These are phyloP conservation scores for Dictyostelium intermedium DNA, from an alignment of 78 protist genomes.

Conservation along the genomic window DNA sequence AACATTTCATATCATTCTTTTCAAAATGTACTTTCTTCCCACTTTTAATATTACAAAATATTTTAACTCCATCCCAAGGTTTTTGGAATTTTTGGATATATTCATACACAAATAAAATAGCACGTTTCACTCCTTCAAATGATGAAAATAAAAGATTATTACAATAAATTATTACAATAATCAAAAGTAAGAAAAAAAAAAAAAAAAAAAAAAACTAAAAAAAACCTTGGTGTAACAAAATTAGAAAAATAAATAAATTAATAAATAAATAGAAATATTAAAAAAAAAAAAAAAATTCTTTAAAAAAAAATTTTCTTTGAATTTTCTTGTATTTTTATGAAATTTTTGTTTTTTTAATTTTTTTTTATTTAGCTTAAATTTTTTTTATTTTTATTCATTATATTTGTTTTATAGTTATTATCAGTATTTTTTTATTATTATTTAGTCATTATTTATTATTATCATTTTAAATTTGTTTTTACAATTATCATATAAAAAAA, in stretches of 20 bases:
- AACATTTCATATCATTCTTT: constrained; percentile 61
- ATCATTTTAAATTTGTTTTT: too few species aligned
- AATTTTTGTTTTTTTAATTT: too few species aligned
- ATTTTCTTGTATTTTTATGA: too few species aligned
- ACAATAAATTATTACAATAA: neutral
- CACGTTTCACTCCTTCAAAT: neutral
- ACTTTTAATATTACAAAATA: constrained; percentile 37
- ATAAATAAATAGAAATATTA: neutral
- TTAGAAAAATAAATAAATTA: neutral
- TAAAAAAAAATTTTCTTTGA: too few species aligned
- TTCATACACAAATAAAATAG: constrained; percentile 23
- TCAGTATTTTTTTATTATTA: too few species aligned
- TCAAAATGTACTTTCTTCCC: constrained; percentile 53
- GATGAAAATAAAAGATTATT: constrained; percentile 15
- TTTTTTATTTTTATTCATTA: too few species aligned
- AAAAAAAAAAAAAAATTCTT: too few species aligned
- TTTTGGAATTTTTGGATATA: constrained; percentile 47
- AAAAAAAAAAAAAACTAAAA: neutral
- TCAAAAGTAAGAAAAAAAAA: neutral
- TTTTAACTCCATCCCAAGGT: constrained; percentile 42
- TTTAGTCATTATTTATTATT: too few species aligned
- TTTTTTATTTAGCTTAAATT: too few species aligned
- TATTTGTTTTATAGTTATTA: too few species aligned
- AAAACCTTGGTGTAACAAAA: too few species aligned
- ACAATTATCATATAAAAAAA: neutral